Percentiles rank a stretch among this genome's conserved stretches.
Evolutionary conservation across 2,329 filamentous ascomycete species (phyloP).

Genomic region (Aureobasidium musti): DNA sequence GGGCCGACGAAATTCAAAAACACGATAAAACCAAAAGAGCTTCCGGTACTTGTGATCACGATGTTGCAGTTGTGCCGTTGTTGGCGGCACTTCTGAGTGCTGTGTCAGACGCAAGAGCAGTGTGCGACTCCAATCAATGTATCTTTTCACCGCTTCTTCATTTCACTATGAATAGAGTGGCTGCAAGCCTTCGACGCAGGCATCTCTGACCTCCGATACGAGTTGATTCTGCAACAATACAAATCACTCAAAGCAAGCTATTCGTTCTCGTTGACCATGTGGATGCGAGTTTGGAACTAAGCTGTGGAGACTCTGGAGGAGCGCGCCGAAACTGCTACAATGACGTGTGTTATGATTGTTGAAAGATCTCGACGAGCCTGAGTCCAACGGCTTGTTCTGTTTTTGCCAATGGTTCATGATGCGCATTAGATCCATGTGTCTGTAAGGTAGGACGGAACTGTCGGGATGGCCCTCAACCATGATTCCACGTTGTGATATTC

Average conservation of each 20-base stretch:
- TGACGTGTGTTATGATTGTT: slow-evolving; percentile 4
- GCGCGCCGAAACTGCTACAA: neutral
- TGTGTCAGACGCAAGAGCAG: slow-evolving; percentile 7
- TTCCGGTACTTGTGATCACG: slow-evolving; percentile 5
- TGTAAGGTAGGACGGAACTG: neutral
- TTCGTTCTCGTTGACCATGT: slow-evolving; percentile 11
- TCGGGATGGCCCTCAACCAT: slow-evolving; percentile 17
- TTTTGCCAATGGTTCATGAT: slow-evolving; percentile 5
- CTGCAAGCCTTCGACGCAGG: neutral
- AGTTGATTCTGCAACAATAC: slow-evolving; percentile 11
- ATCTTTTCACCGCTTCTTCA: slow-evolving; percentile 25
- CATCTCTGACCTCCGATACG: neutral
- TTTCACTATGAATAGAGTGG: slow-evolving; percentile 1
- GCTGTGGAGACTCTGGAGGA: slow-evolving; percentile 12
- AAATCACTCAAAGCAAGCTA: slow-evolving; percentile 9
- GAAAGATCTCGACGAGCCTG: neutral
- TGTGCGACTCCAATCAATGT: slow-evolving; percentile 12
- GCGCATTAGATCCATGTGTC: neutral
- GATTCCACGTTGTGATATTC: neutral
- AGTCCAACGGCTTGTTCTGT: slow-evolving; percentile 12
- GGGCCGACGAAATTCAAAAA: slow-evolving; percentile 23
- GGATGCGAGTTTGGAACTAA: neutral
- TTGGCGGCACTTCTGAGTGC: neutral
- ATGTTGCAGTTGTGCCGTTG: neutral
- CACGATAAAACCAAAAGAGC: slow-evolving; percentile 12